Conservation (phyloP, 2,329 filamentous ascomycete species). For the Pseudogymnoascus sp. region DNA sequence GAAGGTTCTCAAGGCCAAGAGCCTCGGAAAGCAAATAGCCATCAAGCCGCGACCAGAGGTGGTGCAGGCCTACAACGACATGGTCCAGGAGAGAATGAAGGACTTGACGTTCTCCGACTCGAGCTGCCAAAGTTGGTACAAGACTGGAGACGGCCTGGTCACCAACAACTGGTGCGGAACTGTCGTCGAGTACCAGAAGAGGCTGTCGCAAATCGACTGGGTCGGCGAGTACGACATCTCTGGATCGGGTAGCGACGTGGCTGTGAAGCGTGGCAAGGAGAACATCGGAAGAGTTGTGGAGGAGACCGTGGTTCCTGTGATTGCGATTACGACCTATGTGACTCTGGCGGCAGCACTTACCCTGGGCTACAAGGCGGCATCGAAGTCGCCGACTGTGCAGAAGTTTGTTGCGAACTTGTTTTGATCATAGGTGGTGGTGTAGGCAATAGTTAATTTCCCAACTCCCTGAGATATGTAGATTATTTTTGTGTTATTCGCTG, state of each 20-base stretch:
- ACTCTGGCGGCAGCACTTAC: slow-evolving; percentile 4
- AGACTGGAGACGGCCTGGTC: slow-evolving; percentile 45
- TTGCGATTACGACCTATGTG: slow-evolving; percentile 13
- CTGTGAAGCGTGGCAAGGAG: slow-evolving; percentile 24
- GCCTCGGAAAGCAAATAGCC: slow-evolving; percentile 34
- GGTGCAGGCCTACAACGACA: slow-evolving; percentile 39
- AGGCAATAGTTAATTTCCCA: neutral
- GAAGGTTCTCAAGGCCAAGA: slow-evolving; percentile 41
- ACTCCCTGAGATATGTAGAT: neutral
- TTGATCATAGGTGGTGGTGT: neutral
- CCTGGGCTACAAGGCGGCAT: neutral
- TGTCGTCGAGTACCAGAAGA: slow-evolving; percentile 49
- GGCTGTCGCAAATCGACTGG: slow-evolving; percentile 37
- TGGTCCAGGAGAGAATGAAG: slow-evolving; percentile 38
- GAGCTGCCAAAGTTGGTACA: slow-evolving; percentile 51
- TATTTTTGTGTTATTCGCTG: neutral
- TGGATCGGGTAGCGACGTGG: slow-evolving; percentile 23
- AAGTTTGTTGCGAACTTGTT: neutral
- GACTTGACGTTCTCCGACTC: slow-evolving; percentile 46
- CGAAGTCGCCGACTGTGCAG: neutral
- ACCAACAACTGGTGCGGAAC: slow-evolving; percentile 52
- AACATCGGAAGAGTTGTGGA: slow-evolving; percentile 32
- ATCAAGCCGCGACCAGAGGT: slow-evolving; percentile 38
- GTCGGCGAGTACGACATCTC: slow-evolving; percentile 36
- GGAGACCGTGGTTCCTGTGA: slow-evolving; percentile 28